Evolutionary conservation across 2,329 filamentous ascomycete species (phyloP), one percentile per base, ranked within the genome.

Genomic region (Sporothrix curviconia): DNA sequence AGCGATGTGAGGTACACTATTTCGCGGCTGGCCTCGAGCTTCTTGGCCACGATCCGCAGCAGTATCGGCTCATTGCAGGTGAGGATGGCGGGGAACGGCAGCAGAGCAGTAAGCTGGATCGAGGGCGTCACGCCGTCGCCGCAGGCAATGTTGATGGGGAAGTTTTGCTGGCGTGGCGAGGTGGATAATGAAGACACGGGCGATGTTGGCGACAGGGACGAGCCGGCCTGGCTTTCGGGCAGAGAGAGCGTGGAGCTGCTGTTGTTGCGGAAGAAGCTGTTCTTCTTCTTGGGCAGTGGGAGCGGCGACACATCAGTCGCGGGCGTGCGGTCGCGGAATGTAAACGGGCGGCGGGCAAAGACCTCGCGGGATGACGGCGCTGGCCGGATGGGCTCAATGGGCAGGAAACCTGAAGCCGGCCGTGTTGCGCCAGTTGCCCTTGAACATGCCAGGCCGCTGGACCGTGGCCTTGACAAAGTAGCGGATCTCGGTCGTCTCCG

Each of bases 401-500:
- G 94, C 37, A 96, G 79, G 69, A 99, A 94, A 59, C n/a, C 89
- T 92, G 73, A 96, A 87, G 36, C 85, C 83, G 36, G 79, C 67
- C 61, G 81, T 75, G 62, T 78, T 78, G 19, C 92, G 79, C 70
- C 90, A 88, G 66, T 96, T 96, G 72, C 96, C 91, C 68, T 92
- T 92, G 72, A 95, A 90, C 59, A 96, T 79, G 14, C 88, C 86
- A 0, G 91, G 90, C n/a, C 91, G 80, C 66, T 91, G 89, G 6
- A 97, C 85, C 0, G 94, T 97, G n/a, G 88, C 90, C 70, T 99
- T 99, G 68, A 97, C 80, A 69, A 89, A 99, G 72, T 99, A 99
- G 64, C 86, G 82, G 60, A 97, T 92, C 71, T 96, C 91, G 22
- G 92, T 92, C 70, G 92, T 84, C 32, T 86, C 87, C 0, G 90